These are phyloP conservation scores for Phytophthora constricta DNA, from an alignment of 352 stramenopile species.

Conservation along the genomic window DNA sequence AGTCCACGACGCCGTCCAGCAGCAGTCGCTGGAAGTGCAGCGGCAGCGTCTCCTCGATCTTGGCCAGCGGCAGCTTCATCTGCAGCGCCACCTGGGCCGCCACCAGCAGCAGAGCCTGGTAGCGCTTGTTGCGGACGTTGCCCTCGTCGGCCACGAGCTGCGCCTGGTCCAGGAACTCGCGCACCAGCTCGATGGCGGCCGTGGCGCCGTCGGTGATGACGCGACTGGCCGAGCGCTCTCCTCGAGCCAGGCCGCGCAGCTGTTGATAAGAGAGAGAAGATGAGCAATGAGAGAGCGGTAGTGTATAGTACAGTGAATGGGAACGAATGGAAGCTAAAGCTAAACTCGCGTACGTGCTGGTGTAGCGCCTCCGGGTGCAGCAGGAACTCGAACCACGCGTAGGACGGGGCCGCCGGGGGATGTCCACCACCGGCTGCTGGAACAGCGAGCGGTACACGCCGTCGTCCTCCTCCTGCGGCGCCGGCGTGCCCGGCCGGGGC, in stretches of 20 bases:
- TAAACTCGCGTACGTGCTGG: constrained; percentile 74
- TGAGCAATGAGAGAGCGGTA: not conserved
- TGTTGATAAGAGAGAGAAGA: too few species aligned
- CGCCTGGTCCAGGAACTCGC: constrained; percentile 85
- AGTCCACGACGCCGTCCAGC: constrained; percentile 82
- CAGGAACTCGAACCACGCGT: constrained; percentile 89
- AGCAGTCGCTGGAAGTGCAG: constrained; percentile 84
- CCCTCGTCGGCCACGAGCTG: constrained; percentile 82
- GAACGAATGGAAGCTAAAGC: not conserved
- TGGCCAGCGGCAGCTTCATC: constrained; percentile 66
- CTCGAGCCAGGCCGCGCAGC: too few species aligned
- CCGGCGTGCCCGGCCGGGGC: constrained; percentile 52
- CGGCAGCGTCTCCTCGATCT: constrained; percentile 67
- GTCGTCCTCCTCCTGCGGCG: constrained; percentile 55
- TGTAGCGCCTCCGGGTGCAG: constrained; percentile 78
- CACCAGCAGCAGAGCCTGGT: constrained; percentile 70
- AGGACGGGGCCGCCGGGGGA: constrained; percentile 72
- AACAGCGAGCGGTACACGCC: constrained; percentile 87
- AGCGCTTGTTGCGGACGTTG: constrained; percentile 77
- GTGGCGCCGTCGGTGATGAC: constrained; percentile 61
- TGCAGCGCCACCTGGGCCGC: constrained; percentile 80
- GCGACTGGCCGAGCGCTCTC: too few species aligned
- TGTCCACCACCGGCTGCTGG: constrained; percentile 80
- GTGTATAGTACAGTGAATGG: not conserved
- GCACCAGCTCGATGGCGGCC: constrained; percentile 78